Evolutionary conservation across 306 rosid genomes (phyloP), one percentile per base, ranked within the genome.

Genomic region (Trifolium dubium): DNA sequence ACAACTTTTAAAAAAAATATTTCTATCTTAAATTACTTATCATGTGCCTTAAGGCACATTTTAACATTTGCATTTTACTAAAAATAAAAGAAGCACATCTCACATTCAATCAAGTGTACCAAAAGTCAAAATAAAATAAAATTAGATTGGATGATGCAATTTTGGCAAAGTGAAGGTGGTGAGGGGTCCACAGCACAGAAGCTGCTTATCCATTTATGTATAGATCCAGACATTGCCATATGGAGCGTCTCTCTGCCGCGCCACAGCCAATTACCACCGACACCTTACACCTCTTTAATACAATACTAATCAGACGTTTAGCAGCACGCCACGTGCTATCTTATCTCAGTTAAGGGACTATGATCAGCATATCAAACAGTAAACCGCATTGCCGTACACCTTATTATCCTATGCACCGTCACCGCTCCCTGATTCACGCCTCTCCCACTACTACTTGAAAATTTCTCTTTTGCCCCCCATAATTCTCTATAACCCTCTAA

Each of bases 191-290:
- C 64, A 2, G 2, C 3, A 46, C 49, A 41, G 3, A 4, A 28
- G 15, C 32, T 10, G 5, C 18, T 18, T 0, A 51, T 32, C 70
- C 34, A 44, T 55, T 54, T 34, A 56, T 56, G 37, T 35, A 19
- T 59, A 72, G 79, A 82, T 72, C 76, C 43, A 82, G 72, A 67
- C 79, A 13, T 67, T 67, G 58, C 76, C 79, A 76, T 49, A 49
- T 23, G 41, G 34, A 37, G 43, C 71, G 51, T 66, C 14, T 54
- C 49, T 55, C 15, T 46, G 31, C 65, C 44, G 78, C 61, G 39
- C 3, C 67, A 43, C 29, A 55, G 34, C 58, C 55, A 40, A 49
- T 28, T 4, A 19, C 63, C 85, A 82, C 91, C 92, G 89, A 90
- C 96, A 86, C 67, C 19, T 11, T 40, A 2, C 8, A 43, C 44